These are phyloP conservation scores for Talaromyces sp. DNA, from an alignment of 2,329 filamentous ascomycete species.

Conservation along the genomic window DNA sequence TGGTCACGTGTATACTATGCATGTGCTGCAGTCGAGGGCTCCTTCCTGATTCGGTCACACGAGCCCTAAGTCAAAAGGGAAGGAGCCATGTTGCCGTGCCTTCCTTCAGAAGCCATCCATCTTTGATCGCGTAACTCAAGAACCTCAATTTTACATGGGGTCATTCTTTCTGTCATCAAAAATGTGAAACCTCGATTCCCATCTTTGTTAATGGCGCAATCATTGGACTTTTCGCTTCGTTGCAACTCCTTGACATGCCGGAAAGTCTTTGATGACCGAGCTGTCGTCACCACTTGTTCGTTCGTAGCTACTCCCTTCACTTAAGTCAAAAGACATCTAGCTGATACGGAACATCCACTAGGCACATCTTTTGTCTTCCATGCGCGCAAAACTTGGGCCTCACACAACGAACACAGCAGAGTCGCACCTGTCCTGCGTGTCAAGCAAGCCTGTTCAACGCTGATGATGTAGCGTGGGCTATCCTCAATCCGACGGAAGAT, in stretches of 20 bases:
- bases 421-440: conserved; percentile 72
- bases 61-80: not conserved
- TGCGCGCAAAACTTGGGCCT: conserved; percentile 67
- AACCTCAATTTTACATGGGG: not conserved
- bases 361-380: conserved; percentile 78
- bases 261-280: conserved; percentile 62
- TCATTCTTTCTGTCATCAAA: not conserved
- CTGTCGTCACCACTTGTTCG: conserved; percentile 88
- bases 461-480: conserved; percentile 69
- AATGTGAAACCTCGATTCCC: not conserved
- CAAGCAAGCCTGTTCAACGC: conserved; percentile 62
- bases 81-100: not conserved
- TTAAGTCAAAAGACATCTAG: not conserved
- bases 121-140: not conserved
- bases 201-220: conserved; percentile 19
- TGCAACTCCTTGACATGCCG: conserved; percentile 82
- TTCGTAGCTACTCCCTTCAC: conserved; percentile 36
- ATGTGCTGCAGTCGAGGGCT: not conserved
- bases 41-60: conserved; percentile 3
- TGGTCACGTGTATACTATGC: not conserved
- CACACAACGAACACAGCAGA: conserved; percentile 50
- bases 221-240: conserved; percentile 69
- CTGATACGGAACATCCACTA: conserved; percentile 33
- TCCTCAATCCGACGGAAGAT: conserved; percentile 76
- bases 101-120: not conserved